A percentile compares a stretch with the other conserved stretches of the same genome.
Evolutionary conservation across 2,329 filamentous ascomycete genomes (phyloP).

Genomic region (Stagonosporopsis rhizophila): DNA sequence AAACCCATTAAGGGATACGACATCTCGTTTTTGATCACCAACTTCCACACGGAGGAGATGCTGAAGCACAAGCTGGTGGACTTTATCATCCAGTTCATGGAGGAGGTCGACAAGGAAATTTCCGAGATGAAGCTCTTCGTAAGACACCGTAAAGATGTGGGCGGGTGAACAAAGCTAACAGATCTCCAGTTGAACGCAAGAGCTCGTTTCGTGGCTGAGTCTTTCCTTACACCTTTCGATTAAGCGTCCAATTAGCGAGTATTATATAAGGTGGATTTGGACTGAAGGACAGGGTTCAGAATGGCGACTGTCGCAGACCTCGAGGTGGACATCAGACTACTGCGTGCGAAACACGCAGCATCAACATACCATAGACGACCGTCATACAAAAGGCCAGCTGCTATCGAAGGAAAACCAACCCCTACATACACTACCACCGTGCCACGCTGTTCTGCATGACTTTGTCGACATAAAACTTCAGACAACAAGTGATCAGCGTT

Average conservation of each 20-base stretch:
- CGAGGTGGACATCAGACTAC: neutral
- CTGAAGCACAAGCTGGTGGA: slow-evolving; percentile 98
- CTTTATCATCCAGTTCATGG: slow-evolving; percentile 99
- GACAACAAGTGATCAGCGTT: neutral
- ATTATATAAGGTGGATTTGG: slow-evolving; percentile 17
- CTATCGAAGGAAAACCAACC: neutral
- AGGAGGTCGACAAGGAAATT: slow-evolving; percentile 99
- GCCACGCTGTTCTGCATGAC: neutral
- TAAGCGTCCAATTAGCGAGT: slow-evolving; percentile 25
- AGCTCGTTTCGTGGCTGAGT: slow-evolving; percentile 97
- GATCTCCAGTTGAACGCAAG: slow-evolving; percentile 81
- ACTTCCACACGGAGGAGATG: slow-evolving; percentile 99
- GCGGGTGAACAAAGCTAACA: slow-evolving; percentile 36
- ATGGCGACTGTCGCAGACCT: neutral
- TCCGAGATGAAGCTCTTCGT: slow-evolving; percentile 99
- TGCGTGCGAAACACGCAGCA: neutral
- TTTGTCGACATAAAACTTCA: neutral
- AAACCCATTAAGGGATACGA: slow-evolving; percentile 99
- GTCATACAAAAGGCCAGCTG: neutral
- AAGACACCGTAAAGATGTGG: slow-evolving; percentile 50
- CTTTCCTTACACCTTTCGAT: slow-evolving; percentile 82
- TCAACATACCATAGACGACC: neutral
- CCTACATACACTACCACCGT: neutral
- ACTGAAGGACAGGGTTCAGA: neutral
- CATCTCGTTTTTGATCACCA: slow-evolving; percentile 98